These are phyloP conservation scores for Nakazawaea molendinolei DNA, from an alignment of 805 yeast species.

Conservation along the genomic window DNA sequence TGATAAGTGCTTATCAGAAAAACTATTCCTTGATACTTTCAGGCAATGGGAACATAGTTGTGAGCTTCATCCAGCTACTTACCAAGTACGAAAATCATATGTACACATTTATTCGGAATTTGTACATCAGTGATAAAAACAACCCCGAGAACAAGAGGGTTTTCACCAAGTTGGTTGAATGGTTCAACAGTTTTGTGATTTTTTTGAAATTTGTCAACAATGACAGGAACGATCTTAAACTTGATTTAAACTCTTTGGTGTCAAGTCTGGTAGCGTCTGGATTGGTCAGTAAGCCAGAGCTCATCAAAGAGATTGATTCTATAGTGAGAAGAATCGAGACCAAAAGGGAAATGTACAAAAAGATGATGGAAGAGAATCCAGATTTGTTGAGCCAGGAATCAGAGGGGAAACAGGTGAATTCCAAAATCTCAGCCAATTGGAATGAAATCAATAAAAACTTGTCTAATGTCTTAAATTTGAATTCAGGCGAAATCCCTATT, in stretches of 20 bases:
- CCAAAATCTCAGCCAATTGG: constrained; percentile 33
- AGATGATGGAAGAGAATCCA: constrained; percentile 19
- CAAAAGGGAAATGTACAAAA: constrained; percentile 33
- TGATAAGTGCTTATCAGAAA: constrained; percentile 33
- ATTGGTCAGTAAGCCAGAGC: constrained; percentile 25
- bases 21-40: constrained; percentile 17
- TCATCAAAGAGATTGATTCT: constrained; percentile 32
- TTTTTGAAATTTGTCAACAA: constrained; percentile 58
- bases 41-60: constrained; percentile 50
- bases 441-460: constrained; percentile 31
- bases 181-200: constrained; percentile 65
- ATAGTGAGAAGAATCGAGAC: constrained; percentile 30
- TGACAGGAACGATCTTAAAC: constrained; percentile 29
- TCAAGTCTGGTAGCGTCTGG: constrained; percentile 12
- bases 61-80: constrained; percentile 56
- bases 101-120: constrained; percentile 70
- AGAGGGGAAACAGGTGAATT: constrained; percentile 12
- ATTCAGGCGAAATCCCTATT: constrained; percentile 13
- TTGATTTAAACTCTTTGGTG: constrained; percentile 38
- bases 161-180: constrained; percentile 62
- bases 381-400: constrained; percentile 7
- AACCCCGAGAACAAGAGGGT: constrained; percentile 34
- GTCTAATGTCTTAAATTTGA: constrained; percentile 19
- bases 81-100: constrained; percentile 67
- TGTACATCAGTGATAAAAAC: constrained; percentile 66